These are phyloP conservation scores for Neonectria sp. DNA, from an alignment of 2,329 filamentous ascomycete species.

Conservation along the genomic window DNA sequence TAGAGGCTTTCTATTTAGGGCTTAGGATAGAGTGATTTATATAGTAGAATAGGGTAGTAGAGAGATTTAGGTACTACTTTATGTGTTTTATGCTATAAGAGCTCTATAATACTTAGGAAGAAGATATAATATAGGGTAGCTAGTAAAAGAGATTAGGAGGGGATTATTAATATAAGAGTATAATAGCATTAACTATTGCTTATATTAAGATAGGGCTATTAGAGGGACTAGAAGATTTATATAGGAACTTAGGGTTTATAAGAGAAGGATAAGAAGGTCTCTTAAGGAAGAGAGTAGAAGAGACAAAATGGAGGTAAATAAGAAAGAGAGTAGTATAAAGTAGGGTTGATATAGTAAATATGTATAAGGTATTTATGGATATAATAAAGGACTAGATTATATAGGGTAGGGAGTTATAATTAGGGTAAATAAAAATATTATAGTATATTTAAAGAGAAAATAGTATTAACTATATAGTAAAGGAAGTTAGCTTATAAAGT, in stretches of 20 bases:
- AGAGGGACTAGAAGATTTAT: no score
- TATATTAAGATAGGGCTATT: no score
- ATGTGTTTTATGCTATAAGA: constrained; percentile 1
- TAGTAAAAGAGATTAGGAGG: no score
- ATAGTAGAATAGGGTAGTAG: no score
- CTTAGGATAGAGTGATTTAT: not conserved
- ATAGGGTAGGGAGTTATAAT: no score
- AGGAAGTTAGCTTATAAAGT: no score
- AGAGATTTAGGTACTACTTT: constrained; percentile 1
- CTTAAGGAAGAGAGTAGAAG: no score
- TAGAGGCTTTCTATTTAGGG: constrained; percentile 1
- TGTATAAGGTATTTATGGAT: not conserved
- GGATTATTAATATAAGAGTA: constrained; percentile 6
- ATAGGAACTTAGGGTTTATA: constrained; percentile 1
- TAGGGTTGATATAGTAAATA: no score
- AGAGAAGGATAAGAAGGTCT: not conserved
- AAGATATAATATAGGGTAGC: constrained; percentile 10
- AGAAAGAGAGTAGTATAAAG: not conserved
- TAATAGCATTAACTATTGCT: constrained; percentile 1
- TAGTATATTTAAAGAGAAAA: no score
- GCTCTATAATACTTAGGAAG: constrained; percentile 3
- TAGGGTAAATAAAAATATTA: no score
- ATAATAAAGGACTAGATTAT: not conserved
- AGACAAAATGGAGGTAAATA: constrained; percentile 1
- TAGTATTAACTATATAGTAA: no score